A percentile compares a stretch with the other conserved stretches of the same genome.
Evolutionary conservation across 345 rosid genomes (phyloP).

Genomic region (Linum usitatissimum): DNA sequence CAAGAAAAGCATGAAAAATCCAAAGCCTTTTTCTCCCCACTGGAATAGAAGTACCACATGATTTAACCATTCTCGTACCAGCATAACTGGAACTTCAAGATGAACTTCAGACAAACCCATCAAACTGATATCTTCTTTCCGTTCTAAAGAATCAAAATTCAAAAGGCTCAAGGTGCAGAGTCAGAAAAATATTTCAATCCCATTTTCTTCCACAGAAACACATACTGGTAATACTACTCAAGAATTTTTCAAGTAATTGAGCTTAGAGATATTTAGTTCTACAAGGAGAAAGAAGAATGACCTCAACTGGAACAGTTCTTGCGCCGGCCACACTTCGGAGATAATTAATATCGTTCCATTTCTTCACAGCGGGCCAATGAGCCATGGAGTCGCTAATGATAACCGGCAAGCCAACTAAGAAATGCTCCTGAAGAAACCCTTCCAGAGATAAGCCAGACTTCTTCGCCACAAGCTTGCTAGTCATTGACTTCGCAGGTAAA

Average conservation of each 20-base stretch:
- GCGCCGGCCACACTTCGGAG: conserved; percentile 66
- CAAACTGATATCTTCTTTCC: no score
- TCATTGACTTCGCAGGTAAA: conserved; percentile 58
- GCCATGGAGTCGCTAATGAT: conserved; percentile 76
- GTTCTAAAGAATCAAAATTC: no score
- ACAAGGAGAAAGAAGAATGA: conserved; percentile 26
- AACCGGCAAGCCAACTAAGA: conserved; percentile 63
- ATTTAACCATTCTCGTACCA: no score
- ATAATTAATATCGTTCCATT: conserved; percentile 84
- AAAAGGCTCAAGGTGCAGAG: no score
- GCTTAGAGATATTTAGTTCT: not conserved
- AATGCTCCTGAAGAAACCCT: conserved; percentile 64
- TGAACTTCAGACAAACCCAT: no score
- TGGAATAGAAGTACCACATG: not conserved
- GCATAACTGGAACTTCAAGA: no score
- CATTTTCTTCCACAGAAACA: no score
- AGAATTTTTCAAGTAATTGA: no score
- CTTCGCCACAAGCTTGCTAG: conserved; percentile 53
- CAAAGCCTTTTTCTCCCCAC: not conserved
- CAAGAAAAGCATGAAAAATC: not conserved
- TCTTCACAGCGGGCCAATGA: conserved; percentile 87
- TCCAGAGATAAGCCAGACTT: conserved; percentile 67
- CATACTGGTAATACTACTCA: no score
- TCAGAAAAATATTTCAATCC: no score
- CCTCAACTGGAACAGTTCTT: conserved; percentile 97